Evolutionary conservation across 352 stramenopile species (phyloP).

Genomic region (Aphanomyces invadans): DNA sequence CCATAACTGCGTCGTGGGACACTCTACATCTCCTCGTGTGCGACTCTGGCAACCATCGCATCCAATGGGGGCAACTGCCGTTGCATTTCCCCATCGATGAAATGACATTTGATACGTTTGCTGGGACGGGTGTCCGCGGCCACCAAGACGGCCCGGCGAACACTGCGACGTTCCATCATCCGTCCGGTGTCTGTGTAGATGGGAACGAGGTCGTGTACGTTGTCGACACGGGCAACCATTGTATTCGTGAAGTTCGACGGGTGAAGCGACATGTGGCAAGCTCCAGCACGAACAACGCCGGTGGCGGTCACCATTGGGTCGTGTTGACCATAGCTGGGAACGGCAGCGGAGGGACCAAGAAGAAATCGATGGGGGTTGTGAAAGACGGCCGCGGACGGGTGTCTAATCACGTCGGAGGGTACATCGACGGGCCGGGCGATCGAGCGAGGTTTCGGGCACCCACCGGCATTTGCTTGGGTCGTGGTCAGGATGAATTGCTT

Average conservation of each 20-base stretch:
- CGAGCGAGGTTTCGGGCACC: not conserved
- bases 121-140: conserved; percentile 36
- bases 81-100: conserved; percentile 17
- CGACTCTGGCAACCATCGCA: conserved; percentile 44
- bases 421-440: not conserved
- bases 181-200: conserved; percentile 34
- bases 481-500: conserved; percentile 29
- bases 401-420: not conserved
- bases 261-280: conserved; percentile 14
- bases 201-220: conserved; percentile 36
- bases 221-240: conserved; percentile 48
- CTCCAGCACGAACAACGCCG: not conserved
- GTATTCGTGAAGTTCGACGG: conserved; percentile 37
- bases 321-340: conserved; percentile 19
- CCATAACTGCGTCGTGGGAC: conserved; percentile 30
- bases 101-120: conserved; percentile 41
- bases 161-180: conserved; percentile 38
- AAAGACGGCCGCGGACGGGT: not conserved
- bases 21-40: conserved; percentile 43
- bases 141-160: conserved; percentile 38
- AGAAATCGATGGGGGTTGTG: not conserved
- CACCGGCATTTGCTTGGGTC: not conserved
- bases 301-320: conserved; percentile 12
- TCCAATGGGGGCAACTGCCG: conserved; percentile 40
- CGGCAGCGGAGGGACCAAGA: not conserved